Percentiles rank a stretch among this genome's conserved stretches.
These are phyloP conservation scores for Pterula multifida DNA, from an alignment of 1,284 basidiomycete species.

Conservation along the genomic window DNA sequence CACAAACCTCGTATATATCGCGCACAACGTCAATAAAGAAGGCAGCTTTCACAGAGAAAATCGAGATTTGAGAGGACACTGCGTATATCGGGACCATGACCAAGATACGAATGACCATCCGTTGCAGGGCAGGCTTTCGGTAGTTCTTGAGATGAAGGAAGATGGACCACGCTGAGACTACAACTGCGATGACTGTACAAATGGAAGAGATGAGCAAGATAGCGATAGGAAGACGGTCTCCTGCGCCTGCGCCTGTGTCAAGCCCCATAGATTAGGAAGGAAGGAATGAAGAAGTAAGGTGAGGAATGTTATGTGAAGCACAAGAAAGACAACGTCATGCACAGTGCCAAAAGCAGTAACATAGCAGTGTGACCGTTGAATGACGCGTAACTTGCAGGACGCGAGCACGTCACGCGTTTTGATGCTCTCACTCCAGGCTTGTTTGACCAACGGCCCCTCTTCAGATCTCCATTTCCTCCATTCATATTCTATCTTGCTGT, in stretches of 20 bases:
- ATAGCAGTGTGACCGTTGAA: not conserved
- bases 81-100: slow-evolving; percentile 95
- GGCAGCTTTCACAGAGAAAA: slow-evolving; percentile 90
- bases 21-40: slow-evolving; percentile 94
- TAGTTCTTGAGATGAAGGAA: slow-evolving; percentile 87
- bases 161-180: slow-evolving; percentile 76
- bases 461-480: not conserved
- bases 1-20: slow-evolving; percentile 87
- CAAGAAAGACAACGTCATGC: not conserved
- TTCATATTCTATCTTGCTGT: slow-evolving; percentile 27
- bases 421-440: not conserved
- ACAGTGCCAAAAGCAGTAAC: no score
- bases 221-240: slow-evolving; percentile 35
- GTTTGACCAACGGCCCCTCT: not conserved
- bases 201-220: slow-evolving; percentile 55
- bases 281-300: no score
- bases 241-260: slow-evolving; percentile 25
- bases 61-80: slow-evolving; percentile 81
- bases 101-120: slow-evolving; percentile 95
- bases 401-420: not conserved
- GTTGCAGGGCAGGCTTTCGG: slow-evolving; percentile 70
- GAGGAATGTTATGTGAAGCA: no score
- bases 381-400: not conserved
- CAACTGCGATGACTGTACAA: slow-evolving; percentile 59
- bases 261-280: not conserved